Evolutionary conservation across 1,139 yeast genomes (phyloP).

Genomic region (Debaryomyces singareniensis): DNA sequence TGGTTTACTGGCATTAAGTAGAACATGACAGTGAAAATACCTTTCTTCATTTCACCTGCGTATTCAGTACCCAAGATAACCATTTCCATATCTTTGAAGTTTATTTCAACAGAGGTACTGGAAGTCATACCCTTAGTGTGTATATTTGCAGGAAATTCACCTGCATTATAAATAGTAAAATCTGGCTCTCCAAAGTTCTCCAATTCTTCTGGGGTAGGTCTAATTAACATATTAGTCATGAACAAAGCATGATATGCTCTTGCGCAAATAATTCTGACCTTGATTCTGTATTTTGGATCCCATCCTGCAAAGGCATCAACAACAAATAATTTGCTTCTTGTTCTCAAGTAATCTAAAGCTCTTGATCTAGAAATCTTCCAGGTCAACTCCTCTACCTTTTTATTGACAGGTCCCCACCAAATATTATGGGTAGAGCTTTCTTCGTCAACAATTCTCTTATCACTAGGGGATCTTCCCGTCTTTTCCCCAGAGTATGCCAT

Average conservation of each 20-base stretch:
- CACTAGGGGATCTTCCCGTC: constrained; percentile 98
- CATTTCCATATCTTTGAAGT: constrained; percentile 98
- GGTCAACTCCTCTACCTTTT: constrained; percentile 87
- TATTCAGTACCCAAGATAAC: constrained; percentile 97
- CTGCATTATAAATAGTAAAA: constrained; percentile 97
- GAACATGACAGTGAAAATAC: constrained; percentile 98
- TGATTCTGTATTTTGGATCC: constrained; percentile 97
- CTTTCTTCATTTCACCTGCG: constrained; percentile 99
- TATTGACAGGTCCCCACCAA: constrained; percentile 99
- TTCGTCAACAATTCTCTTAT: constrained; percentile 96
- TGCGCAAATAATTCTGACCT: constrained; percentile 95
- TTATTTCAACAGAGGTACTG: constrained; percentile 90
- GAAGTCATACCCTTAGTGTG: constrained; percentile 98
- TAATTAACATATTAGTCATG: constrained; percentile 97
- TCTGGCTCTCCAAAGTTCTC: constrained; percentile 94
- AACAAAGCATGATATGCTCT: constrained; percentile 97
- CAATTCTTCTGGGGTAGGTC: constrained; percentile 89
- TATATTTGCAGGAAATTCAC: constrained; percentile 97
- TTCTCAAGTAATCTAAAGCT: constrained; percentile 94
- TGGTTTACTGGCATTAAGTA: constrained; percentile 96
- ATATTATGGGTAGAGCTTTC: constrained; percentile 73
- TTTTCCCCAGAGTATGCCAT: constrained; percentile 94
- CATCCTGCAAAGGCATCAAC: constrained; percentile 98
- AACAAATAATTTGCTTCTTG: constrained; percentile 89
- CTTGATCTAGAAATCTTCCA: constrained; percentile 96